Percentiles rank a stretch among this genome's conserved stretches.
Conservation (phyloP, 2,329 filamentous ascomycete genomes). For the Phyllosticta citrichinensis region DNA sequence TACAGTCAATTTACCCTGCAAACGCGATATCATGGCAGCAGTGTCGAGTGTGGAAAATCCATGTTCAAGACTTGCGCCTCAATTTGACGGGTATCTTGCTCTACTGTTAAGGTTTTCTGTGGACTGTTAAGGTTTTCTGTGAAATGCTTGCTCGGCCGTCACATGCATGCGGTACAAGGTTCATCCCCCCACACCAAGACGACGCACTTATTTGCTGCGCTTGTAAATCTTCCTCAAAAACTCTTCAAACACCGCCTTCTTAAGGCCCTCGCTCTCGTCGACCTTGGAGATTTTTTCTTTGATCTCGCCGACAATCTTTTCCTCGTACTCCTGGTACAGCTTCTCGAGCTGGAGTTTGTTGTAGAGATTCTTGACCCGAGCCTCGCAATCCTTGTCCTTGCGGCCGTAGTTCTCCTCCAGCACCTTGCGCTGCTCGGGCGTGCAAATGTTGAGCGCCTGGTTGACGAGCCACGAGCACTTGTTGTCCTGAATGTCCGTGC, state of each 20-base stretch:
- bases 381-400: constrained; percentile 77
- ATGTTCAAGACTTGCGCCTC: neutral
- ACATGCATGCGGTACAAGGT: neutral
- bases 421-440: constrained; percentile 73
- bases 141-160: neutral
- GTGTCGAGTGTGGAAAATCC: neutral
- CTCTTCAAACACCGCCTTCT: constrained; percentile 78
- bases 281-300: constrained; percentile 63
- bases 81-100: constrained; percentile 7
- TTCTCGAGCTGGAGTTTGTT: constrained; percentile 75
- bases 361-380: constrained; percentile 79
- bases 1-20: neutral
- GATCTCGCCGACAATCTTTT: constrained; percentile 72
- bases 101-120: constrained; percentile 1
- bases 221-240: constrained; percentile 98
- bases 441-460: constrained; percentile 73
- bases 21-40: neutral
- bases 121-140: neutral
- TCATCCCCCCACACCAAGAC: neutral
- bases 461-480: constrained; percentile 99
- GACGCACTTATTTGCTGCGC: constrained; percentile 65
- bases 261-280: constrained; percentile 80
- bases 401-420: constrained; percentile 90
- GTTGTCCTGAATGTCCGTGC: constrained; percentile 98
- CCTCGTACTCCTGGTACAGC: constrained; percentile 81